phyloP scores from a whole-genome alignment of 2,329 filamentous ascomycete species.

The Coniella lustricola region DNA sequence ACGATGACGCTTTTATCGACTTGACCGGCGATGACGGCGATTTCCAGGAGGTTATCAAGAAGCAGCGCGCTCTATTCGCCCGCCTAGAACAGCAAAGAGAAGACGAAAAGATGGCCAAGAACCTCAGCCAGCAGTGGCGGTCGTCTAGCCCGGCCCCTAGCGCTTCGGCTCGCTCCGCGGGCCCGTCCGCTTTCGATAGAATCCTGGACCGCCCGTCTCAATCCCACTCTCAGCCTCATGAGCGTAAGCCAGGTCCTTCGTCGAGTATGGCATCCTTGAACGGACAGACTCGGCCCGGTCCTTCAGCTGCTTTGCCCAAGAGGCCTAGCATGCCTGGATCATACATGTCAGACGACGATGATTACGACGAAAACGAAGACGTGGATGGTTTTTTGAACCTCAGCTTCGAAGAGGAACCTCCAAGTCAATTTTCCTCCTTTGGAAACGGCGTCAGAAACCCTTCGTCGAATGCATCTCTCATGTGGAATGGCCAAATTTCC shows the following conservation, averaged over 20 bases:
- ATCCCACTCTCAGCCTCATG: neutral
- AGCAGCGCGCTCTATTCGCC: slow-evolving; percentile 29
- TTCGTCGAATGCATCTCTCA: neutral
- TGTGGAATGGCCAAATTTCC: neutral
- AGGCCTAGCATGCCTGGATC: neutral
- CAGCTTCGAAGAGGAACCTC: neutral
- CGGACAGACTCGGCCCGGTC: neutral
- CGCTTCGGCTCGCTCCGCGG: slow-evolving; percentile 1
- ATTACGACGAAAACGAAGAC: neutral
- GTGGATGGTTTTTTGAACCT: neutral
- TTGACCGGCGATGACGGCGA: slow-evolving; percentile 32
- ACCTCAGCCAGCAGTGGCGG: slow-evolving; percentile 12
- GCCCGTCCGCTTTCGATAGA: slow-evolving; percentile 18
- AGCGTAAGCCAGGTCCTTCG: neutral
- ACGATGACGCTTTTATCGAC: slow-evolving; percentile 29
- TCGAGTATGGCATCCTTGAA: neutral
- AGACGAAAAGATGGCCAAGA: slow-evolving; percentile 25
- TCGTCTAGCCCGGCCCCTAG: neutral
- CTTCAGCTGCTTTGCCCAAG: neutral
- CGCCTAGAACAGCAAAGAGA: slow-evolving; percentile 30
- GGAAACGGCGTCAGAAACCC: neutral
- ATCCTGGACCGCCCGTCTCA: slow-evolving; percentile 15
- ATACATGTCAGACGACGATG: neutral
- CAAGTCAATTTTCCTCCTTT: neutral
- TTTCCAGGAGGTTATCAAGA: slow-evolving; percentile 18